Evolutionary conservation across 2,329 filamentous ascomycete species (phyloP), one percentile per base, ranked within the genome.

Genomic region (Corniculantispora saksenae): DNA sequence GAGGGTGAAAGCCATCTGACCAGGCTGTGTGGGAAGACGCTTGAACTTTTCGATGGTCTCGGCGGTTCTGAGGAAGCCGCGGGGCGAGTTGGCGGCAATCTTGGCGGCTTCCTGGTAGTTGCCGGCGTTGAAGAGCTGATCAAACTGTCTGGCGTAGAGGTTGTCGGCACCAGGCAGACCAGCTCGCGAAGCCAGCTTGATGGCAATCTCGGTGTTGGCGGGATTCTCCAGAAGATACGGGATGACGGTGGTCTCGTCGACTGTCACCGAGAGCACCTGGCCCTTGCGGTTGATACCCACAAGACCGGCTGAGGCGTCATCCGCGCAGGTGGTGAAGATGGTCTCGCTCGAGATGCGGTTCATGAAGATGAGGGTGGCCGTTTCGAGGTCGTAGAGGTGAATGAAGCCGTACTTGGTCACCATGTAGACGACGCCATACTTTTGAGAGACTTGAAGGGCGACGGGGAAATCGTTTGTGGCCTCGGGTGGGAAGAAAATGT

Each of bases 331-430:
- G 29, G 94, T 96, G 82, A 99, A 99, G 77, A 99, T 98, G 29
- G 95, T 99, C 77, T 99, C 95, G 83, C 93, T 97, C 40, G 95
- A 99, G 74, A 99, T 99, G 72, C 96, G 91, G 85, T 99, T 99
- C 93, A 99, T 96, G 86, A 97, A 99, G 76, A 99, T 95, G 77
- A 93, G 96, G 15, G 91, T 91, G 66, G 92, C 96, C 9, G 92
- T 95, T 83, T 99, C 96, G 65, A 99, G 88, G 75, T 99, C 96
- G 81, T 99, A 98, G 27, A 99, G 87, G 80, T 99, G 95, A 73
- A 99, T 98, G 81, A 98, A 99, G 61, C 95, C 95, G 74, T 97
- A 99, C 79, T 99, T 99, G 65, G 95, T 99, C 68, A 99, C 93
- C 73, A 99, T 88, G 80, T 97, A 97, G 74, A 99, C 90, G 75